phyloP scores from a whole-genome alignment of 495 filamentous ascomycete species.

The Aspergillus olivimuriae region DNA sequence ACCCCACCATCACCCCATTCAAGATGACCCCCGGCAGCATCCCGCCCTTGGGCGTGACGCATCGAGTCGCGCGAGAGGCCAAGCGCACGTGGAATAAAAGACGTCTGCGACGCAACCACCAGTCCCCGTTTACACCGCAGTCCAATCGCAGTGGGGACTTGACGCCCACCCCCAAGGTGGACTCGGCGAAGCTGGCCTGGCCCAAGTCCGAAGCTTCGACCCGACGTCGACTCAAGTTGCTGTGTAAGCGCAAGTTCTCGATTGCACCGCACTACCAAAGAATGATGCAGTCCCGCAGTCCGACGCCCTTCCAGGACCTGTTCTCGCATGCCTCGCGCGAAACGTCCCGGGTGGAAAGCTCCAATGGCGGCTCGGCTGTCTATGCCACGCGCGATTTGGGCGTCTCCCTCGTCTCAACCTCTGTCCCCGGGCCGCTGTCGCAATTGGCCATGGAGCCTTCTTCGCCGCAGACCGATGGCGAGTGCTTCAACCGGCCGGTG shows the following conservation, averaged over 20 bases:
- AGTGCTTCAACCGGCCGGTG: slow-evolving; percentile 34
- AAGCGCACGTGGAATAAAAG: slow-evolving; percentile 68
- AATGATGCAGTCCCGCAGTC: slow-evolving; percentile 65
- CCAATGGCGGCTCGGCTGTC: slow-evolving; percentile 25
- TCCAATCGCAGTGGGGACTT: slow-evolving; percentile 52
- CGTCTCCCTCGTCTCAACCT: slow-evolving; percentile 74
- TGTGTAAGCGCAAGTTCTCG: slow-evolving; percentile 72
- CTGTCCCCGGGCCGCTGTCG: slow-evolving; percentile 66
- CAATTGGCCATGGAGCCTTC: slow-evolving; percentile 43
- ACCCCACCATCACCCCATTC: slow-evolving; percentile 90
- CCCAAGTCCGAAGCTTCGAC: slow-evolving; percentile 79
- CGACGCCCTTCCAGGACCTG: slow-evolving; percentile 61
- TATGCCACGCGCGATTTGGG: slow-evolving; percentile 76
- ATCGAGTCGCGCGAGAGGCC: slow-evolving; percentile 80
- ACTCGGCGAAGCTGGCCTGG: slow-evolving; percentile 50
- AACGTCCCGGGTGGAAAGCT: slow-evolving; percentile 17
- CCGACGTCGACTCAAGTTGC: slow-evolving; percentile 67
- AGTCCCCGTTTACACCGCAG: slow-evolving; percentile 27
- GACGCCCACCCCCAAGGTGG: slow-evolving; percentile 46
- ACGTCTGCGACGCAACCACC: slow-evolving; percentile 15
- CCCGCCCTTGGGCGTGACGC: slow-evolving; percentile 83
- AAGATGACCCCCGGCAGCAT: slow-evolving; percentile 80
- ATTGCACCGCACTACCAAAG: slow-evolving; percentile 62
- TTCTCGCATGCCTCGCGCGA: slow-evolving; percentile 36
- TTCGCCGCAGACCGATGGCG: slow-evolving; percentile 13